Percentiles rank a stretch among this genome's conserved stretches.
phyloP scores from a whole-genome alignment of 305 asterid genomes.

The Vinca major region DNA sequence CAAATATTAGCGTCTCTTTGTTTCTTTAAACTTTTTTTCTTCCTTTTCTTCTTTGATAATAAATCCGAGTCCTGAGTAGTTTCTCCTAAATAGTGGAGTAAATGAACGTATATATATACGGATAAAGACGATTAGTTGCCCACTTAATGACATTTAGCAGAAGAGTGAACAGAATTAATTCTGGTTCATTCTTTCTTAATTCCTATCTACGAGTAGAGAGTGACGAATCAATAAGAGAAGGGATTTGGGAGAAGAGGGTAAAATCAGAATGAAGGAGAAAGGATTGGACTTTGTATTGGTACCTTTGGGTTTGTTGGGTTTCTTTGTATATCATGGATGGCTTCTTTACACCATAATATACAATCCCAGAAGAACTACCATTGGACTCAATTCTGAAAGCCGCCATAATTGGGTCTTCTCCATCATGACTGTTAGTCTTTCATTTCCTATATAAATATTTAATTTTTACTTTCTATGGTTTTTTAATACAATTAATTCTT shows the following conservation, averaged over 20 bases:
- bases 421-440: conserved; percentile 54
- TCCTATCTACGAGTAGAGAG: too few species aligned
- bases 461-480: not conserved
- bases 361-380: conserved; percentile 52
- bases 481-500: not conserved
- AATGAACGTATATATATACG: too few species aligned
- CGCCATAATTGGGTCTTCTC: conserved; percentile 66
- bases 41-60: too few species aligned
- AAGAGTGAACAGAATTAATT: too few species aligned
- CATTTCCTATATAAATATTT: not conserved
- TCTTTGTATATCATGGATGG: conserved; percentile 58
- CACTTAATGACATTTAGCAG: too few species aligned
- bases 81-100: too few species aligned
- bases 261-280: conserved; percentile 34
- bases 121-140: too few species aligned
- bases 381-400: conserved; percentile 64
- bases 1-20: too few species aligned
- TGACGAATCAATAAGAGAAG: not conserved
- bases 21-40: too few species aligned
- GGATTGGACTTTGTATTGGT: conserved; percentile 51
- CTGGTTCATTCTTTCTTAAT: too few species aligned
- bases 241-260: not conserved
- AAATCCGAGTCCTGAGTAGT: too few species aligned
- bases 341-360: conserved; percentile 43
- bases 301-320: conserved; percentile 55